Evolutionary conservation across 2,329 filamentous ascomycete genomes (phyloP).

Genomic region (Penicillium sp.): DNA sequence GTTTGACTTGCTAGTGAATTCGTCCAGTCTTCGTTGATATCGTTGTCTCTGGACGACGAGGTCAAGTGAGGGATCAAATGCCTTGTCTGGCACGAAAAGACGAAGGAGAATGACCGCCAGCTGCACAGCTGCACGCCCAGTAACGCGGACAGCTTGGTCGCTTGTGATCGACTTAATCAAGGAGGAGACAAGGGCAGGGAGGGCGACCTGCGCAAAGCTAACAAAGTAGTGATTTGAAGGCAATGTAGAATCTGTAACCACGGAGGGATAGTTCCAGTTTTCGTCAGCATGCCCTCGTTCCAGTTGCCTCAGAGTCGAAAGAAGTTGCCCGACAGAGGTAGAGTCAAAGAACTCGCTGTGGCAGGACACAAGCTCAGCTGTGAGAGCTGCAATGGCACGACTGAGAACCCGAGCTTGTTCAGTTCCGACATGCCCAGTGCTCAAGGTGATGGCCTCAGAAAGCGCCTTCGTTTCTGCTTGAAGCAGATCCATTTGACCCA

Average conservation of each 20-base stretch:
- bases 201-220: constrained; percentile 24
- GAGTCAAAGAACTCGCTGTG: constrained; percentile 33
- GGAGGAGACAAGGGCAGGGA: constrained; percentile 25
- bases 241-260: constrained; percentile 18
- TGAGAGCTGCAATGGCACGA: constrained; percentile 39
- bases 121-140: constrained; percentile 64
- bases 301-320: constrained; percentile 20
- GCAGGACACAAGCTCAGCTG: constrained; percentile 29
- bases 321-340: constrained; percentile 20
- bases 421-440: constrained; percentile 46
- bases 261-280: constrained; percentile 7
- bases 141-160: constrained; percentile 26
- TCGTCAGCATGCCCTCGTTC: constrained; percentile 17
- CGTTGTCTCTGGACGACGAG: constrained; percentile 58
- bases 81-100: constrained; percentile 78
- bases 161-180: constrained; percentile 13
- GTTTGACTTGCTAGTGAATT: constrained; percentile 52
- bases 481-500: constrained; percentile 58
- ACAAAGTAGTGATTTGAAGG: constrained; percentile 33
- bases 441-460: constrained; percentile 49
- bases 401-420: constrained; percentile 49
- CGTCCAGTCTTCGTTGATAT: constrained; percentile 51
- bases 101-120: constrained; percentile 68
- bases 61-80: constrained; percentile 70
- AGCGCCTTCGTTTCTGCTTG: constrained; percentile 60